A percentile compares a stretch with the other conserved stretches of the same genome.
These are phyloP conservation scores for Boletus mariae DNA, from an alignment of 1,284 basidiomycete species.

Conservation along the genomic window DNA sequence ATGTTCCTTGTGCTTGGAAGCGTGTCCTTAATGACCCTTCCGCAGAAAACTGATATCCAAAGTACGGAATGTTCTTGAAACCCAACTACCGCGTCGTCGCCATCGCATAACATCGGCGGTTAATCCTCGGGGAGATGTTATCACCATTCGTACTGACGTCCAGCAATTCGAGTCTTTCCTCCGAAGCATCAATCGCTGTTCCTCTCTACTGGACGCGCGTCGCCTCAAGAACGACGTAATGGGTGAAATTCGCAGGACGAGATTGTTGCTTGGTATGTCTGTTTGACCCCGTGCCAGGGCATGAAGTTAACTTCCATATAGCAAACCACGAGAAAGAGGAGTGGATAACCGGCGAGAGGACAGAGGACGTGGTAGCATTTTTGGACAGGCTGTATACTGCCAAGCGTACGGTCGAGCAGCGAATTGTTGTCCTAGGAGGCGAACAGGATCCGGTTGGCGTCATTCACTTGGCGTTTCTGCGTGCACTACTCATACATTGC, in stretches of 20 bases:
- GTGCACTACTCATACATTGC: conserved; percentile 3
- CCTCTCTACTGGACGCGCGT: conserved; percentile 82
- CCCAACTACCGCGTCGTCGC: conserved; percentile 61
- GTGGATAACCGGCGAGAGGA: conserved; percentile 78
- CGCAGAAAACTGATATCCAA: conserved; percentile 76
- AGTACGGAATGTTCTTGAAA: conserved; percentile 78
- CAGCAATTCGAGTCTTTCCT: conserved; percentile 89
- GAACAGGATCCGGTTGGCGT: conserved; percentile 55
- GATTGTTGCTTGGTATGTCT: conserved; percentile 58
- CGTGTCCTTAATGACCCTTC: conserved; percentile 5
- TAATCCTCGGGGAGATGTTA: conserved; percentile 54
- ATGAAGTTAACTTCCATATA: conserved; percentile 28
- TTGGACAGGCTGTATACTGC: conserved; percentile 86
- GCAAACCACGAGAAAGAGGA: conserved; percentile 82
- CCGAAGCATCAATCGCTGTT: conserved; percentile 76
- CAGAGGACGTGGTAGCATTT: conserved; percentile 82
- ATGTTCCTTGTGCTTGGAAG: conserved; percentile 29
- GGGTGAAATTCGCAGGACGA: conserved; percentile 80
- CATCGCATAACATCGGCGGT: conserved; percentile 38
- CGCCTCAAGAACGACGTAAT: conserved; percentile 89
- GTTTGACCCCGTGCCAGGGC: background rate
- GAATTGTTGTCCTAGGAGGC: conserved; percentile 77
- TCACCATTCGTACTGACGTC: conserved; percentile 72
- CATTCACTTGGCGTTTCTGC: background rate
- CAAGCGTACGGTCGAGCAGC: conserved; percentile 79